Base-by-base conservation (phyloP, 495 filamentous ascomycete species). In the Lindgomyces ingoldianus region DNA sequence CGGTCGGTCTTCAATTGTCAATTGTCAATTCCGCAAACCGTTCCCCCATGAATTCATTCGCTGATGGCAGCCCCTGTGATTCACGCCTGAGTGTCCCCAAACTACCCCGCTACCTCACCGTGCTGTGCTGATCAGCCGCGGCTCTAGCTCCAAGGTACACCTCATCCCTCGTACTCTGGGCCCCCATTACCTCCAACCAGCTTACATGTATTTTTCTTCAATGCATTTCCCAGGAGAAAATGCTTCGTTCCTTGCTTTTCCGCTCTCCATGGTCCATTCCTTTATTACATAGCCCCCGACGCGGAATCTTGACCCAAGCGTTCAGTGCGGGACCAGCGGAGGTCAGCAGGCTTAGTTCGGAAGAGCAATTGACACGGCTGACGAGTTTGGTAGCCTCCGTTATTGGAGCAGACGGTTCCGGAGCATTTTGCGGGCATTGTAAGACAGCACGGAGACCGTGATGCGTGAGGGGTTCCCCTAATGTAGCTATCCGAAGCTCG, bases 381-480 rank as follows among this genome's bases (percentile, higher is more conserved):
- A 57, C 59, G 25, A 48, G 16, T 52, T 0, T 39, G 45, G 21
- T 21, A 93, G 90, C 89, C 90, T 12, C 84, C 89, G 10, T 79
- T 94, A 26, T 77, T 92, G 44, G 81, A 88, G 26, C 79, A 85
- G 56, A 96, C 93, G 1, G 82, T 96, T 49, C 89, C 90, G 1
- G 81, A 92, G 56, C 90, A 98, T 71, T 96, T 98, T 57, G 78
- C 84, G 12, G 79, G 78, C 6, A 81, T 95, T 29, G 89, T 92
- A 36, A 80, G 81, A 2, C 64, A 81, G 66, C 81, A 86, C 75
- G 93, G 93, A 1, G 91, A 96, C 75, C 80, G 82, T 48, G 82
- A 84, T 50, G 93, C 92, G 87, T 88, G 67, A 72, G 84, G 30
- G 2, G 1, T 73, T 79, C 42, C 75, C 79, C 50, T 77, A 49